Evolutionary conservation across 2,329 filamentous ascomycete species (phyloP), one percentile per base, ranked within the genome.

Genomic region (Cercospora nicotianae): DNA sequence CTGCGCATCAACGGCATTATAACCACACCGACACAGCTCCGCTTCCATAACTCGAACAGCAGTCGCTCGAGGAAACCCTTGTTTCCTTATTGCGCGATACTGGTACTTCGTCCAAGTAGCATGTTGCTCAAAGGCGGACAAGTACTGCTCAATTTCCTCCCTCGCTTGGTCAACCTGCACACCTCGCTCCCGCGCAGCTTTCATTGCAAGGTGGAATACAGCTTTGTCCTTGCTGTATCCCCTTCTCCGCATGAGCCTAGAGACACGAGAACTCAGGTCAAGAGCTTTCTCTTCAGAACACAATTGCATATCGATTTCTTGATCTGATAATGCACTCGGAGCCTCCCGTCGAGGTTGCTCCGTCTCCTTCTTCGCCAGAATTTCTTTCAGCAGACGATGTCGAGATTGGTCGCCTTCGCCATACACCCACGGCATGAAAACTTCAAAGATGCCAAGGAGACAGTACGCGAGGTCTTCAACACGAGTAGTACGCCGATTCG

Each of bases 391-490:
- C 2, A 69, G 28, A 9, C 70, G 51, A 68, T 73, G 45, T 2
- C 42, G 51, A 7, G 67, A 65, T 7, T 63, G 28, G n/a, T 60
- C 51, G 3, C 75, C 75, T 63, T 77, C 76, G 0, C 82, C 82
- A 62, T 84, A 84, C 0, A 83, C 60, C 0, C 82, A 69, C 0
- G 81, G 77, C 78, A 84, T 81, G 36, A 80, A 77, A 13, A 84
- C 75, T 0, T 75, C 75, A 26, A 84, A 83, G 0, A 84, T 75
- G 0, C 83, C 82, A 1, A 84, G 67, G 0, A 85, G 72, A 4
- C 76, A 83, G 55, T 84, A 85, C 0, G 81, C 81, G 16, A 76
- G 74, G 33, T 84, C 83, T 59, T 84, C 82, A 0, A 65, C 26
- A 1, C 60, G 26, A 0, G 60, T 64, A 1, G 63, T 66, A 0